Conservation (phyloP, 257 asterid genomes). For the Mitragyna speciosa region DNA sequence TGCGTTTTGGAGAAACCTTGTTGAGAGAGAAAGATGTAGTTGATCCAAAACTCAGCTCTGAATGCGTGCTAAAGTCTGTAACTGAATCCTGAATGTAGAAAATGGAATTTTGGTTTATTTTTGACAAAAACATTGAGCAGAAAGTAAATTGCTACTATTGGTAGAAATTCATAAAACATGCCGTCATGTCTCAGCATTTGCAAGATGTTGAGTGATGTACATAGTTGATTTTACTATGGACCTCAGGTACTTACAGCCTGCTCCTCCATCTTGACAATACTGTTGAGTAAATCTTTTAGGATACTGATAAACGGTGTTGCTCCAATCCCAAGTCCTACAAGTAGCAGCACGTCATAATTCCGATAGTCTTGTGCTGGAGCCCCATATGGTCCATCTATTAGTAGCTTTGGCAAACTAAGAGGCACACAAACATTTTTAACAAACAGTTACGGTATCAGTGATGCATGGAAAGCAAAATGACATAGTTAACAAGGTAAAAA, state of each 20-base stretch:
- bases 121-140: neutral
- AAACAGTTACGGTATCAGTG: neutral
- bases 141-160: neutral
- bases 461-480: neutral
- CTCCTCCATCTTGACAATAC: constrained; percentile 82
- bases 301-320: constrained; percentile 96
- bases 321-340: constrained; percentile 96
- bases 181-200: neutral
- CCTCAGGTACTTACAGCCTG: constrained; percentile 56
- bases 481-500: neutral
- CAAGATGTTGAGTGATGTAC: neutral
- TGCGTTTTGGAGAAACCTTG: constrained; percentile 55
- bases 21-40: constrained; percentile 37
- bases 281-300: constrained; percentile 78
- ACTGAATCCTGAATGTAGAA: constrained; percentile 61
- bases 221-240: neutral
- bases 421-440: constrained; percentile 19
- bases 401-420: constrained; percentile 87
- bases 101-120: constrained; percentile 6
- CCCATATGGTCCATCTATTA: constrained; percentile 96
- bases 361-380: constrained; percentile 94
- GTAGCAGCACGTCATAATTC: constrained; percentile 81
- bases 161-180: neutral
- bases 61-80: constrained; percentile 57
- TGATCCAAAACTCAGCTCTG: constrained; percentile 59